Percentiles rank a stretch among this genome's conserved stretches.
These are phyloP conservation scores for Geotrichum restrictum DNA, from an alignment of 1,139 yeast genomes.

Conservation along the genomic window DNA sequence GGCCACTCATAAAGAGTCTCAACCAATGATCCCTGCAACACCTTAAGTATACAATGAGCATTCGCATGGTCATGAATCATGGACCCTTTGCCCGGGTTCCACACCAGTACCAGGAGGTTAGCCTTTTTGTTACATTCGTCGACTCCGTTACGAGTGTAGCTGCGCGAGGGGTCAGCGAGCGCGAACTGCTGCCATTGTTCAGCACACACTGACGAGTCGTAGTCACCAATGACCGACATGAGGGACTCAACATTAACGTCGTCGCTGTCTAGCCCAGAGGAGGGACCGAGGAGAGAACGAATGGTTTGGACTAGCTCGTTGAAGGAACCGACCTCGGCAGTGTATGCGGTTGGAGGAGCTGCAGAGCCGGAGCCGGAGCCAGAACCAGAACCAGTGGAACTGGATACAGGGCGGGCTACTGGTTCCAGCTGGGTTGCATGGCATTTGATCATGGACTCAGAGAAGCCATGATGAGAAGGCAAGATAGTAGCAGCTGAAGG, in stretches of 20 bases:
- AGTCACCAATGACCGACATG: constrained; percentile 47
- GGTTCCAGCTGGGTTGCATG: not conserved
- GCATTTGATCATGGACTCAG: not conserved
- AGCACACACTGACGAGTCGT: constrained; percentile 43
- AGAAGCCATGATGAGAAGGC: not conserved
- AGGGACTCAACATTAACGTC: constrained; percentile 56
- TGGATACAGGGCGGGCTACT: not conserved
- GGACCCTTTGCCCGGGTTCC: constrained; percentile 68
- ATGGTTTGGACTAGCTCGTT: constrained; percentile 37
- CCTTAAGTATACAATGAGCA: constrained; percentile 59
- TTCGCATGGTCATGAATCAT: constrained; percentile 74
- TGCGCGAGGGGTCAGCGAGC: constrained; percentile 49
- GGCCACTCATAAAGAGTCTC: constrained; percentile 62
- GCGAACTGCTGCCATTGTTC: constrained; percentile 62
- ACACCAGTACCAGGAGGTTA: constrained; percentile 61
- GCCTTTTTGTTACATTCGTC: constrained; percentile 66
- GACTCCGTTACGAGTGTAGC: constrained; percentile 55
- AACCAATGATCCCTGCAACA: constrained; percentile 55
- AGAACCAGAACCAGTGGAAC: not conserved
- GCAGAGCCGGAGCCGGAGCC: not conserved
- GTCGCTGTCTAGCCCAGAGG: constrained; percentile 41
- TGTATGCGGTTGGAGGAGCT: not conserved
- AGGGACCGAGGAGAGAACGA: constrained; percentile 39
- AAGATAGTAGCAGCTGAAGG: not conserved
- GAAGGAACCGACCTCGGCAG: constrained; percentile 25